These are phyloP conservation scores for Boletus sp. DNA, from an alignment of 1,284 basidiomycete species.

Conservation along the genomic window DNA sequence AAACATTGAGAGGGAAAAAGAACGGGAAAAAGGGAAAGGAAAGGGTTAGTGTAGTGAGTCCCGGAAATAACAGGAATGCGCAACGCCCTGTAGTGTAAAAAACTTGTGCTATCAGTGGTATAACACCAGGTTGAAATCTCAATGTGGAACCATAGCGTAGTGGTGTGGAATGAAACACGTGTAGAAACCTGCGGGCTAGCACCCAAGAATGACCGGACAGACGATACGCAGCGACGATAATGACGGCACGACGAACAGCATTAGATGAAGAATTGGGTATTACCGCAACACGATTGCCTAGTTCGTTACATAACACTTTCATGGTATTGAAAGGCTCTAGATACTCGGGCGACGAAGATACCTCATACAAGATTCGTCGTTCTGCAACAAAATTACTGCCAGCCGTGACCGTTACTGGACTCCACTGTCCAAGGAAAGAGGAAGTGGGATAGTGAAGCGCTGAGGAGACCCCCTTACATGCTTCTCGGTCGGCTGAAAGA, in stretches of 20 bases:
- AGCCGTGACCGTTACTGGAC: conserved; percentile 78
- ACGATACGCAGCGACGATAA: conserved; percentile 35
- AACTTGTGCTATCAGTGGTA: conserved; percentile 25
- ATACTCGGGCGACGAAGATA: conserved; percentile 98
- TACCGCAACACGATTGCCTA: conserved; percentile 22
- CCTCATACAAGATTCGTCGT: conserved; percentile 97
- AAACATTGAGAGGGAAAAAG: neutral
- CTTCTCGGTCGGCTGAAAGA: conserved; percentile 87
- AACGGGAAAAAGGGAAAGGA: too few species aligned
- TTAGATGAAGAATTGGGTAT: conserved; percentile 42
- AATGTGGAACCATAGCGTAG: conserved; percentile 24
- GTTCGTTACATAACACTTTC: too few species aligned
- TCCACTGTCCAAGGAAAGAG: conserved; percentile 66
- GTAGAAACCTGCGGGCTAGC: conserved; percentile 38
- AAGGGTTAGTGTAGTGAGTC: conserved; percentile 30
- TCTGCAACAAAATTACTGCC: conserved; percentile 90
- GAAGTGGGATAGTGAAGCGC: conserved; percentile 75
- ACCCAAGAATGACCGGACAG: conserved; percentile 34
- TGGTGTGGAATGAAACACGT: conserved; percentile 22
- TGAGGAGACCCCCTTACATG: conserved; percentile 75
- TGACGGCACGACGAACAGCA: conserved; percentile 27
- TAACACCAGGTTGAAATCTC: conserved; percentile 33
- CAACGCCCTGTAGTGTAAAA: conserved; percentile 35
- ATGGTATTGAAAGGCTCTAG: too few species aligned
- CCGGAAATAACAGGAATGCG: conserved; percentile 35